A percentile compares a stretch with the other conserved stretches of the same genome.
Conservation (phyloP, 1,284 basidiomycete species). For the Laetiporus sulphureus region DNA sequence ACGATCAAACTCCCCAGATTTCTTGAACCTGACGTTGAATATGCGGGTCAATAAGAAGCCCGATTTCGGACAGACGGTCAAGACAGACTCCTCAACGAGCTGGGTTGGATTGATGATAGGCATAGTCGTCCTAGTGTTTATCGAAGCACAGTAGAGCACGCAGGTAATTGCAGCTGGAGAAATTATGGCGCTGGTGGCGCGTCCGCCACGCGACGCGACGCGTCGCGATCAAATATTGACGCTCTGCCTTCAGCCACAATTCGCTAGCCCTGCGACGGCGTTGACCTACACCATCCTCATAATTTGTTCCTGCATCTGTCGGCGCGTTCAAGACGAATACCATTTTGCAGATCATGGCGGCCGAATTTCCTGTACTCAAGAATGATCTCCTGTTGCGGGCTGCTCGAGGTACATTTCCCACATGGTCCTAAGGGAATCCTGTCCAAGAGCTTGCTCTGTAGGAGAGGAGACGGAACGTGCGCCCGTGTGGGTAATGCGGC, state of each 20-base stretch:
- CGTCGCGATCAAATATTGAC: no score
- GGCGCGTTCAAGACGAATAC: no score
- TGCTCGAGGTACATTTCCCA: conserved; percentile 54
- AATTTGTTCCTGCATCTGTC: no score
- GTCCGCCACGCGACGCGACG: no score
- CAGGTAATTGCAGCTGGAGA: no score
- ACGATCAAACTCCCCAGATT: conserved; percentile 73
- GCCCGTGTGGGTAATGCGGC: conserved; percentile 99
- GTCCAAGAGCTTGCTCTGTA: conserved; percentile 21
- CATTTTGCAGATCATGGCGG: no score
- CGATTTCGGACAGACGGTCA: neutral
- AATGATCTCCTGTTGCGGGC: conserved; percentile 91
- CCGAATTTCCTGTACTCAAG: conserved; percentile 65
- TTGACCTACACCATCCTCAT: no score
- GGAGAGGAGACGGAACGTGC: conserved; percentile 88
- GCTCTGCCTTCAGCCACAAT: no score
- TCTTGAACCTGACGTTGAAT: conserved; percentile 54
- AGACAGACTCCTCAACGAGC: conserved; percentile 52
- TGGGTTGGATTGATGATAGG: conserved; percentile 47
- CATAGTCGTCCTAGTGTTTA: conserved; percentile 16
- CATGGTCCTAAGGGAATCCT: conserved; percentile 1
- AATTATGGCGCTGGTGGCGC: no score
- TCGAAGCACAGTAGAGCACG: neutral
- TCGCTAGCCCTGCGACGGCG: no score
- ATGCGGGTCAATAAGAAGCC: neutral